phyloP scores from a whole-genome alignment of 495 filamentous ascomycete genomes.

The Choiromyces venosus region DNA sequence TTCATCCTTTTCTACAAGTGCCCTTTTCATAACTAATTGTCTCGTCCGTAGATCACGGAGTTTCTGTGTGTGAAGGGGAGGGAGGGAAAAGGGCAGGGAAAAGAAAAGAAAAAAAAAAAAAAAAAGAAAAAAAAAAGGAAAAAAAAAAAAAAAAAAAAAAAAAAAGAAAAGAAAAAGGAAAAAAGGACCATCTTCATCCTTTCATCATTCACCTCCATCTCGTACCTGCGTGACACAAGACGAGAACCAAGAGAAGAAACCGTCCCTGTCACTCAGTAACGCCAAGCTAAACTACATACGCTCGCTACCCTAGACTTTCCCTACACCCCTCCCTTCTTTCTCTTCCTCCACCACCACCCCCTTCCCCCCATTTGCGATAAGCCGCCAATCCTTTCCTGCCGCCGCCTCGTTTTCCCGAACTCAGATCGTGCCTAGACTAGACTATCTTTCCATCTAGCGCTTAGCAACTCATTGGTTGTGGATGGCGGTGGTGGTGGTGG shows the following conservation, averaged over 20 bases:
- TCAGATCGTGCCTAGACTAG: slow-evolving; percentile 23
- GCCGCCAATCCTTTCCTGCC: slow-evolving; percentile 22
- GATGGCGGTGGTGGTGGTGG: slow-evolving; percentile 30
- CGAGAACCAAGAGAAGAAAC: slow-evolving; percentile 13
- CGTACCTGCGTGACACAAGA: slow-evolving; percentile 19
- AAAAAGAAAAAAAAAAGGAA: neutral
- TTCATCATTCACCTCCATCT: neutral
- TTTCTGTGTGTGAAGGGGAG: neutral
- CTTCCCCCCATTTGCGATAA: slow-evolving; percentile 31
- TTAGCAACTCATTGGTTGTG: slow-evolving; percentile 20
- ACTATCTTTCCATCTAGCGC: slow-evolving; percentile 18
- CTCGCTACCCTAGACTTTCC: slow-evolving; percentile 29
- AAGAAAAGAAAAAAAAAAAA: neutral
- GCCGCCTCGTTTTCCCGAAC: slow-evolving; percentile 12
- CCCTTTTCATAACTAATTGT: neutral
- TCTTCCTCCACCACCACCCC: slow-evolving; percentile 24
- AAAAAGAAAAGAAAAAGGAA: slow-evolving; percentile 10
- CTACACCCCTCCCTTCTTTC: slow-evolving; percentile 34
- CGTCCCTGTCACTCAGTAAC: slow-evolving; percentile 33
- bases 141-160: slow-evolving; percentile 1
- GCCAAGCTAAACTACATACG: slow-evolving; percentile 33
- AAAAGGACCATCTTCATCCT: slow-evolving; percentile 18
- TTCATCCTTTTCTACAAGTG: neutral
- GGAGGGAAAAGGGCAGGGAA: neutral
- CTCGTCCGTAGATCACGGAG: neutral